phyloP scores from a whole-genome alignment of 1,284 basidiomycete genomes.

The Ustilago nuda region DNA sequence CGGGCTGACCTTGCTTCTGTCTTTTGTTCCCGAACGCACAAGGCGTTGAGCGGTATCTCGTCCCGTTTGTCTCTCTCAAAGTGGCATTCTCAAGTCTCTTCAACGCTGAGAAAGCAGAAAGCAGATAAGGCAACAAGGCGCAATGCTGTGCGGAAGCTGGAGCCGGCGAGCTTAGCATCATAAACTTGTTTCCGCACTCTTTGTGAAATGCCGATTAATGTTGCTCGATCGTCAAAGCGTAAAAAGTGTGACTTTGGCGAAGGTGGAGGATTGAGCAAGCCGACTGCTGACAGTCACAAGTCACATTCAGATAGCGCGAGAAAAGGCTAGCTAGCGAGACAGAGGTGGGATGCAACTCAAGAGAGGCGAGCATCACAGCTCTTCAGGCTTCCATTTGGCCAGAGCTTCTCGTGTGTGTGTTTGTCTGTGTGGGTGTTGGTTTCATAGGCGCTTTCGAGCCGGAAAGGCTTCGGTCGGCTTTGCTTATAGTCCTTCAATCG shows the following conservation, averaged over 20 bases:
- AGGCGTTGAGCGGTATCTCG: not conserved
- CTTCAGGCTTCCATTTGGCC: not conserved
- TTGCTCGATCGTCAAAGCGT: constrained; percentile 4
- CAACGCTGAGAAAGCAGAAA: not conserved
- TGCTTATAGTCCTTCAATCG: not conserved
- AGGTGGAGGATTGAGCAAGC: constrained; percentile 5
- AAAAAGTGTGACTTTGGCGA: constrained; percentile 13
- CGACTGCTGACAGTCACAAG: not conserved
- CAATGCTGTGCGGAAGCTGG: not conserved
- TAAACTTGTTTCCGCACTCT: not conserved
- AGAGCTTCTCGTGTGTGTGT: not conserved
- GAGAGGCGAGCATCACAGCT: constrained; percentile 10
- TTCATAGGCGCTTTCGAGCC: not conserved
- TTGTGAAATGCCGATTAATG: not conserved
- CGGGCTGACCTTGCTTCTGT: constrained; percentile 15
- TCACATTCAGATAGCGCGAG: not conserved
- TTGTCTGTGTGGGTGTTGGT: not conserved
- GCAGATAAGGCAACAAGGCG: not conserved
- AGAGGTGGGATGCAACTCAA: not conserved
- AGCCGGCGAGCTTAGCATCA: constrained; percentile 1
- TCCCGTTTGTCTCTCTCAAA: not conserved
- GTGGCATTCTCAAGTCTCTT: too few relatives aligned
- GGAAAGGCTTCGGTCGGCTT: constrained; percentile 7
- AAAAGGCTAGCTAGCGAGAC: not conserved
- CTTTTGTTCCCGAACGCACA: not conserved